Percentiles rank a stretch among this genome's conserved stretches.
Conservation (phyloP, 2,329 filamentous ascomycete genomes). For the Trichophyton mentagrophytes region DNA sequence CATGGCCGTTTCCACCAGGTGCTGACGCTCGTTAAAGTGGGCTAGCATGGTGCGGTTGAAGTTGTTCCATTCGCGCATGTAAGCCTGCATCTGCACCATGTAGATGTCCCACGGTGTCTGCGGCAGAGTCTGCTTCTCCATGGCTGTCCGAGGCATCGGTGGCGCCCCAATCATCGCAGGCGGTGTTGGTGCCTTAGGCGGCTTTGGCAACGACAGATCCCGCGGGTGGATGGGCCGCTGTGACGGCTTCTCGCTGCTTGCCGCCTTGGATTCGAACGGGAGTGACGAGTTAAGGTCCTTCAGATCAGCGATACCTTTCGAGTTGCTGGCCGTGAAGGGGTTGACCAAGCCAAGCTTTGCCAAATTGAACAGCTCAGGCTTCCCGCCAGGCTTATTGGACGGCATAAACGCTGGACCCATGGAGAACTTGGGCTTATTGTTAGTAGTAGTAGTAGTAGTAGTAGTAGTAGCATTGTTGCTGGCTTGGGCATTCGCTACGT, state of each 20-base stretch:
- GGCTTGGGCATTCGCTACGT: neutral
- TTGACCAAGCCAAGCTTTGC: slow-evolving; percentile 38
- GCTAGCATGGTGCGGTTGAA: slow-evolving; percentile 44
- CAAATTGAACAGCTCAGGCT: slow-evolving; percentile 31
- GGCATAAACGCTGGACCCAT: neutral
- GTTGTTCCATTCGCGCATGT: slow-evolving; percentile 43
- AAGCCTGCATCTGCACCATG: slow-evolving; percentile 40
- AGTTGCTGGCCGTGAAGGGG: slow-evolving; percentile 37
- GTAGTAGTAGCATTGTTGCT: neutral
- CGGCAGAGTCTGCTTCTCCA: slow-evolving; percentile 23
- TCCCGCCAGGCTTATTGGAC: slow-evolving; percentile 4
- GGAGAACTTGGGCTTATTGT: neutral
- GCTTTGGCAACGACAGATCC: slow-evolving; percentile 37
- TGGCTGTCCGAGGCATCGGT: neutral
- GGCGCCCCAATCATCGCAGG: slow-evolving; percentile 13
- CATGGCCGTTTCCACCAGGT: slow-evolving; percentile 34
- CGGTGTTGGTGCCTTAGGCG: slow-evolving; percentile 39
- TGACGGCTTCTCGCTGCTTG: slow-evolving; percentile 26
- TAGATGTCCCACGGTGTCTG: slow-evolving; percentile 40
- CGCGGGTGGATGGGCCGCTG: slow-evolving; percentile 25
- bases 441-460: too few relatives aligned
- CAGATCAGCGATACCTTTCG: slow-evolving; percentile 40
- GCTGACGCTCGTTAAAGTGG: slow-evolving; percentile 43
- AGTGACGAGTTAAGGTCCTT: slow-evolving; percentile 42
- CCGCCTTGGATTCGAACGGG: slow-evolving; percentile 46